Base-by-base conservation (phyloP, 2,329 filamentous ascomycete species). In the Fulvia fulva region DNA sequence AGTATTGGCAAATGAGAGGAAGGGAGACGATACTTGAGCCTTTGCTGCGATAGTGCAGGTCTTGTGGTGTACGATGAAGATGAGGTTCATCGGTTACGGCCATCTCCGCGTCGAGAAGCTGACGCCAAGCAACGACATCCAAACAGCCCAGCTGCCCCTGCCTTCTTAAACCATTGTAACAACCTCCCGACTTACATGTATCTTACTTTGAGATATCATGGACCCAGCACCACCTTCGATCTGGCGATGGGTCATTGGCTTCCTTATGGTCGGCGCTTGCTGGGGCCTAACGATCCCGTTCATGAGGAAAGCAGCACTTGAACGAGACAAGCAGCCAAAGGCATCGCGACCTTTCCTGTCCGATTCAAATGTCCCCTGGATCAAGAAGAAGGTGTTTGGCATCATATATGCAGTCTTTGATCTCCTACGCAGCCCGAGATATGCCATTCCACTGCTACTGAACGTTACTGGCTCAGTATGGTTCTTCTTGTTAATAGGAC, bases 401-500 rank as follows among this genome's bases (percentile, higher is more conserved):
- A 80, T 87, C 7, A 83, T 88, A 68, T 94, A 90, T 71, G 87
- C 86, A 3, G 89, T 93, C 0, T 69, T 86, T 12, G 92, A 96
- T 70, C 78, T 97, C 58, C 75, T 97, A 53, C 80, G 83, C 58
- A 91, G 91, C 66, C 92, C 92, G 34, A 83, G 84, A 19, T 97
- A 97, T 75, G 89, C 91, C 5, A 76, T 96, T 25, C 93, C 93
- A 21, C 75, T 97, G 66, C 76, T 96, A 53, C 76, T 96, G 58
- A 97, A 97, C 72, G 77, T 97, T 54, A 96, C 93, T 2, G 93
- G 93, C 28, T 96, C 91, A 70, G 82, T 97, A 56, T 97, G 93
- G 93, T 97, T 97, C 76, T 97, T 97, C 68, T 76, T 97, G 65
- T 79, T 97, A 64, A 93, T 97, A 75, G 93, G 93, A 6, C 85